Evolutionary conservation across 305 asterid genomes (phyloP).

Genomic region (Fraxinus platypoda): DNA sequence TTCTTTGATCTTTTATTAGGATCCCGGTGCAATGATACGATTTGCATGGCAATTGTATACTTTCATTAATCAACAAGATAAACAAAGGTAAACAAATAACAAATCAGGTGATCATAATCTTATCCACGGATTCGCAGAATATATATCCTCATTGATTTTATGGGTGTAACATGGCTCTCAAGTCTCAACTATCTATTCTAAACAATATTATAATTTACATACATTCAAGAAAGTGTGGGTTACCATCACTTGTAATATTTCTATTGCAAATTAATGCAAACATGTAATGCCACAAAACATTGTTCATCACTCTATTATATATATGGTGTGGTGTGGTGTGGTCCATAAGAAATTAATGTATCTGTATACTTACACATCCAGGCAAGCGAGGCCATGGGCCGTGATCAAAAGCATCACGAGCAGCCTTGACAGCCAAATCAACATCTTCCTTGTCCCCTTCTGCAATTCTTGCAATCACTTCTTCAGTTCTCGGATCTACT

Average conservation of each 20-base stretch:
- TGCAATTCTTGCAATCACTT: slow-evolving; percentile 47
- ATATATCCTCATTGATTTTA: background rate
- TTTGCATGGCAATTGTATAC: background rate
- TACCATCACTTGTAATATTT: background rate
- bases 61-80: background rate
- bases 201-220: background rate
- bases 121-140: background rate
- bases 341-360: background rate
- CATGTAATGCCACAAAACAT: background rate
- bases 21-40: background rate
- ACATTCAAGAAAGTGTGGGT: background rate
- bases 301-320: background rate
- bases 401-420: slow-evolving; percentile 68
- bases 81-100: background rate
- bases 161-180: background rate
- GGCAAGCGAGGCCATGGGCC: slow-evolving; percentile 89
- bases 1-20: background rate
- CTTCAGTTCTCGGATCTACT: slow-evolving; percentile 61
- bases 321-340: background rate
- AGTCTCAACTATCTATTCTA: background rate
- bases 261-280: background rate
- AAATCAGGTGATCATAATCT: background rate
- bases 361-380: slow-evolving; percentile 36
- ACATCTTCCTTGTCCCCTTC: slow-evolving; percentile 69
- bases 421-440: slow-evolving; percentile 75